Base-by-base conservation (phyloP, 2,329 filamentous ascomycete species). In the Arthrobotrys entomopaga region DNA sequence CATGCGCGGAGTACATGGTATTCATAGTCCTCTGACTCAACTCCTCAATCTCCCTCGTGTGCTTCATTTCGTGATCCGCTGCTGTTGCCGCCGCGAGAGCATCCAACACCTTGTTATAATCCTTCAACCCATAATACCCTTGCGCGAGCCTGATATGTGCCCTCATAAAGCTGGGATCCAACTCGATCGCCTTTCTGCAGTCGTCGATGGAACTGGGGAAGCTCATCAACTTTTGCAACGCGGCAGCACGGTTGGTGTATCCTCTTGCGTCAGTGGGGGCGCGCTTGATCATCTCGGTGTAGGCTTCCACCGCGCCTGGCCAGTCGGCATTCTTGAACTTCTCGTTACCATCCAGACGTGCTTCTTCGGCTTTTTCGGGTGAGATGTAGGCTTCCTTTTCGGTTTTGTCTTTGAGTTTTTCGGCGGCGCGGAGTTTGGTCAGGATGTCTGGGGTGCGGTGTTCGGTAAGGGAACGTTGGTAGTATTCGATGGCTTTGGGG, bases 281-380 rank as follows among this genome's bases (percentile, higher is more conserved):
- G 70, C 95, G 93, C 87, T 97, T 97, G 82, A 91, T 91, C 93
- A 98, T 97, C 84, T 99, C 95, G 0, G 86, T 88, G 85, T 99
- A 99, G 0, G 94, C 92, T 50, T 92, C 93, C 26, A 99, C 93
- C 8, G 95, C 95, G 61, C 88, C 95, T 10, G 95, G 94, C 91
- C 93, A 98, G 83, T 99, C 93, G 34, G 87, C 90, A 79, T 93
- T 92, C 86, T 98, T 98, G 87, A 99, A 99, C 83, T 96, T 96
- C 82, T 91, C 88, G 83, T 97, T 97, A 50, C 95, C 95, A 72
- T 96, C 89, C 82, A 97, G 92, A 78, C 95, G 93, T 13, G 95
- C 93, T 85, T 97, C 91, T 80, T 99, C 95, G 20, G 95, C 95
- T 85, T 97, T 94, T 79, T 85, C 90, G 0, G 95, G 92, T 83